Conservation (phyloP, 768 basidiomycete genomes). For the Phlegmacium glaucopus region DNA sequence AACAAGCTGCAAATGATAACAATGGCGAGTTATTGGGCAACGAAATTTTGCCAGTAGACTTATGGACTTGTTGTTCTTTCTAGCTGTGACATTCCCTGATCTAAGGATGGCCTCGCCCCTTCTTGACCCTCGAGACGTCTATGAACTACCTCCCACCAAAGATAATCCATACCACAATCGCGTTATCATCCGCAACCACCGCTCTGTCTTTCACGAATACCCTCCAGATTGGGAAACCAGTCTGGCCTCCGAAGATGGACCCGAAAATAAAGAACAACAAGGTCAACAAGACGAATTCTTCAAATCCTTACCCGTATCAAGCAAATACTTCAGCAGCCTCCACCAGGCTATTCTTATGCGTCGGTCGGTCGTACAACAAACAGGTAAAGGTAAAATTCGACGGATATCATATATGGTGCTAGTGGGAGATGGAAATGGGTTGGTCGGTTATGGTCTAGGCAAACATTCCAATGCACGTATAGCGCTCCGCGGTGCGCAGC, state of each 20-base stretch:
- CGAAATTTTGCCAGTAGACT: not conserved
- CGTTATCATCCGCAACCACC: constrained; percentile 67
- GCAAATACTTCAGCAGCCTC: constrained; percentile 24
- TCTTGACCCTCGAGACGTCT: constrained; percentile 56
- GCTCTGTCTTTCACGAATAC: constrained; percentile 57
- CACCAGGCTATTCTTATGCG: constrained; percentile 42
- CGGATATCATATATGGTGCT: constrained; percentile 61
- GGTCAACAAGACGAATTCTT: constrained; percentile 23
- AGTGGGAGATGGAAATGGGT: constrained; percentile 79
- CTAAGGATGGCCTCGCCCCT: constrained; percentile 61
- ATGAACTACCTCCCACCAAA: constrained; percentile 49
- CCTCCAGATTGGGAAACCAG: constrained; percentile 22
- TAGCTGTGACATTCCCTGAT: constrained; percentile 40
- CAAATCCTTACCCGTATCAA: constrained; percentile 17
- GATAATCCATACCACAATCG: constrained; percentile 56
- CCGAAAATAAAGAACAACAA: constrained; percentile 24
- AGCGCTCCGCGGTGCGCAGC: constrained; percentile 58
- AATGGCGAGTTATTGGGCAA: too few species aligned
- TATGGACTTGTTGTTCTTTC: not conserved
- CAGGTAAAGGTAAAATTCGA: constrained; percentile 87
- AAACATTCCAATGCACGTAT: constrained; percentile 58
- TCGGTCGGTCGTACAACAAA: constrained; percentile 80
- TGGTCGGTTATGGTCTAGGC: constrained; percentile 81
- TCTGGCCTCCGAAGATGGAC: constrained; percentile 16
- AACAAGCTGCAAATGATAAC: too few species aligned